These are phyloP conservation scores for Aspergillus pseudoviridinutans DNA, from an alignment of 2,329 filamentous ascomycete genomes.

Conservation along the genomic window DNA sequence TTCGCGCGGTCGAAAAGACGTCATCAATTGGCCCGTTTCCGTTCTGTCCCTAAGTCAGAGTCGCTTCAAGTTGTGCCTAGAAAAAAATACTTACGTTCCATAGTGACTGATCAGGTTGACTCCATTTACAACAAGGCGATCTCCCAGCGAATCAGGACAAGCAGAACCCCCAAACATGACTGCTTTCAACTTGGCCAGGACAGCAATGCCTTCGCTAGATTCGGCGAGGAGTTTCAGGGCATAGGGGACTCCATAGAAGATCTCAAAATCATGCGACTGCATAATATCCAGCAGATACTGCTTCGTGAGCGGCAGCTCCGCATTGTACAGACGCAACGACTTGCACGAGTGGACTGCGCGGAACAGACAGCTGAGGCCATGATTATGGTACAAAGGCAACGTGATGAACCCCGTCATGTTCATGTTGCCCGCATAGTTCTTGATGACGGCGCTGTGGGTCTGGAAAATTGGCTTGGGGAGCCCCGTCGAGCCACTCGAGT, in stretches of 20 bases:
- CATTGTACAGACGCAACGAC: constrained; percentile 52
- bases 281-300: constrained; percentile 47
- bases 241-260: constrained; percentile 61
- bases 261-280: constrained; percentile 43
- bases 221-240: constrained; percentile 61
- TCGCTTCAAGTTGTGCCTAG: neutral
- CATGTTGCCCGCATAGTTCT: constrained; percentile 46
- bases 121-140: constrained; percentile 49
- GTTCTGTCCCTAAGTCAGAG: constrained; percentile 39
- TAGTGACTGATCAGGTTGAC: constrained; percentile 57
- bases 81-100: constrained; percentile 45
- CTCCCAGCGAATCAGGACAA: constrained; percentile 58
- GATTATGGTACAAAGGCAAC: constrained; percentile 57
- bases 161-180: constrained; percentile 57
- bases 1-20: constrained; percentile 49
- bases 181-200: constrained; percentile 46
- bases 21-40: constrained; percentile 61
- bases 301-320: constrained; percentile 52
- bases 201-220: constrained; percentile 50
- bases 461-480: constrained; percentile 62
- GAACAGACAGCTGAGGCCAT: constrained; percentile 55
- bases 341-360: constrained; percentile 51
- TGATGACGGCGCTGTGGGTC: constrained; percentile 50
- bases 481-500: constrained; percentile 56
- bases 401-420: constrained; percentile 51